Evolutionary conservation across 306 rosid genomes (phyloP), one percentile per base, ranked within the genome.

Genomic region (Sicyos baderoa): DNA sequence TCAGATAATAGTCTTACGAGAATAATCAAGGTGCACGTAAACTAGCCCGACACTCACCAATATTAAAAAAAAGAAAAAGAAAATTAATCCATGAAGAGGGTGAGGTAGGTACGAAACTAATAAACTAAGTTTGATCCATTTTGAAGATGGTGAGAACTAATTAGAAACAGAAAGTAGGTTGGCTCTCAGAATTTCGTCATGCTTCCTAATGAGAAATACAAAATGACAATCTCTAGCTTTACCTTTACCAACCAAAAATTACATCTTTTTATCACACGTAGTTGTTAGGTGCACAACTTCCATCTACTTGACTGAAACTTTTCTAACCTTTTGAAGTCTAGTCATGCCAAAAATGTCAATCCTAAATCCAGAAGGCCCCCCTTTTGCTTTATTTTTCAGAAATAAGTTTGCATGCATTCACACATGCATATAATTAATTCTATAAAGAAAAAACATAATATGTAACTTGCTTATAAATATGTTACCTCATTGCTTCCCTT

Each of bases 211-310:
- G 19, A 37, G 49, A 16, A 17, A 10, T 23, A 17, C 68, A 32
- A 61, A 42, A 18, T 64, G 70, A 64, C 70, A 64, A 64, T 6
- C 54, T 19, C 22, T 44, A 18, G 32, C 70, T 64, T 64, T 44
- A 64, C 68, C 25, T 61, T 61, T 9, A 61, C 68, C 68, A 11
- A 44, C 70, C 70, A 18, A 18, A 44, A 44, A 12, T 22, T 42
- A 44, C 49, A 64, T 9, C 11, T 40, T 64, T 17, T 44, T 18
- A 12, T 17, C 51, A 42, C 35, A 11, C 47, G 69, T 64, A 44
- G 50, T 44, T 42, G 70, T 64, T 64, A 44, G 70, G 70, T 64
- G 32, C 35, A 61, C 68, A 10, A 61, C 68, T 37, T 61, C 49
- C 50, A 61, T 35, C 68, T n/a, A 37, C 68, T 35, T n/a, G 68